Base-by-base conservation (phyloP, 495 filamentous ascomycete species). In the Evernia prunastri region DNA sequence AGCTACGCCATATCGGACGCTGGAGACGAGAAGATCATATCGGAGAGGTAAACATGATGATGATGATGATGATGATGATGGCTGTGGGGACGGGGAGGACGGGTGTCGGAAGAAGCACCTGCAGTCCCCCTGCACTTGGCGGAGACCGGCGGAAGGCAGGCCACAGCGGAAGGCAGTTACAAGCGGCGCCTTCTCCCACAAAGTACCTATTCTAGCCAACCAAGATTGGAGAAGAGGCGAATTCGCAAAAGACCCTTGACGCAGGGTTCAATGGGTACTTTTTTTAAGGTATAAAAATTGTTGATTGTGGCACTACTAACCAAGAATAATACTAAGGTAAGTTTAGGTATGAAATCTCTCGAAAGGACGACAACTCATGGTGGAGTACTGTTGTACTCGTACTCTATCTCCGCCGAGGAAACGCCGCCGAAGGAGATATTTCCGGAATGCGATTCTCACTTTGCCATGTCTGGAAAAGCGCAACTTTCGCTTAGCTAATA, bases 401-500 rank as follows among this genome's bases (percentile, higher is more conserved):
- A 37, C 7, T 12, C 7, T 7, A 12, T 37, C 18, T 3, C 12
- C 15, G 25, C 45, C 45, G 45, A 51, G 11, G 31, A 29, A 53
- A 29, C 49, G n/a, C n/a, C n/a, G n/a, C n/a, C n/a, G n/a, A n/a
- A n/a, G n/a, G n/a, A n/a, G n/a, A n/a, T n/a, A n/a, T n/a, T n/a
- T n/a, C n/a, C n/a, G n/a, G n/a, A n/a, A 53, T 53, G 49, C 49
- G 25, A 53, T 53, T 53, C 25, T 18, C 49, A 13, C 45, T 53
- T 53, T 53, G 40, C 40, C 40, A 43, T 43, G 40, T 20, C 36
- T 39, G 36, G 36, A 9, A 39, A 12, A 39, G 6, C 10, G 36
- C 36, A 39, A 9, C 10, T 11, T 12, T 39, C 36, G 36, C n/a
- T n/a, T n/a, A n/a, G n/a, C n/a, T n/a, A n/a, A n/a, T n/a, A n/a